phyloP scores from a whole-genome alignment of 495 filamentous ascomycete genomes.

The Aspergillus ostianus region DNA sequence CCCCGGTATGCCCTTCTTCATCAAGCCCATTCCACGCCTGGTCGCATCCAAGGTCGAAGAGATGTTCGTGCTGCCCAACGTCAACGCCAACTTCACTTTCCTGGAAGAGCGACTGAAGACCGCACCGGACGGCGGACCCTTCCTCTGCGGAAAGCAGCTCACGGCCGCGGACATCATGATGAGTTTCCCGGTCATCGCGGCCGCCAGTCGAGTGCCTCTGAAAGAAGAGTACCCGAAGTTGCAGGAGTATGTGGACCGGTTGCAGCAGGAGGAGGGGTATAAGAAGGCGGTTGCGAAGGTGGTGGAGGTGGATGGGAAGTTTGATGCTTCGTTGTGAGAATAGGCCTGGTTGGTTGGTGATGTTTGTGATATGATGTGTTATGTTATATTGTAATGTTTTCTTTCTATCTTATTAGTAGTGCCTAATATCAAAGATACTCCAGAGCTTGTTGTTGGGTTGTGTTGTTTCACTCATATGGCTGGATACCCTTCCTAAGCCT shows the following conservation, averaged over 20 bases:
- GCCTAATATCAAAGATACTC: too few relatives aligned
- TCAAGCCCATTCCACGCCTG: slow-evolving; percentile 68
- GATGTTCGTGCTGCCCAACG: slow-evolving; percentile 60
- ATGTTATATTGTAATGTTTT: neutral
- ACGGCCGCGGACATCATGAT: slow-evolving; percentile 81
- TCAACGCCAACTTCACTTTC: slow-evolving; percentile 65
- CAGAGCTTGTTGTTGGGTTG: too few relatives aligned
- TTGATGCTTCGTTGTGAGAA: slow-evolving; percentile 39
- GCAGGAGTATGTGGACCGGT: slow-evolving; percentile 57
- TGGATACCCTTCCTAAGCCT: too few relatives aligned
- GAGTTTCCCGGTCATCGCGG: slow-evolving; percentile 67
- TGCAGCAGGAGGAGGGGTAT: slow-evolving; percentile 64
- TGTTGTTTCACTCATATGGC: too few relatives aligned
- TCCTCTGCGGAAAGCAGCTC: slow-evolving; percentile 67
- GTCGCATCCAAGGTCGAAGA: slow-evolving; percentile 62
- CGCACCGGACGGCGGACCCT: slow-evolving; percentile 61
- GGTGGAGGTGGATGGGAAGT: slow-evolving; percentile 58
- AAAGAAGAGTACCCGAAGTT: slow-evolving; percentile 61
- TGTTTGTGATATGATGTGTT: slow-evolving; percentile 2
- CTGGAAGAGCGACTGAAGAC: slow-evolving; percentile 68
- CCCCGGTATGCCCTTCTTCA: slow-evolving; percentile 72
- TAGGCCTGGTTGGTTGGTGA: neutral
- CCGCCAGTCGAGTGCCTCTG: slow-evolving; percentile 40
- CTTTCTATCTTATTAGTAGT: neutral
- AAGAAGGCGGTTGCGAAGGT: slow-evolving; percentile 59